These are phyloP conservation scores for Fomes fomentarius DNA, from an alignment of 1,284 basidiomycete genomes.

Conservation along the genomic window DNA sequence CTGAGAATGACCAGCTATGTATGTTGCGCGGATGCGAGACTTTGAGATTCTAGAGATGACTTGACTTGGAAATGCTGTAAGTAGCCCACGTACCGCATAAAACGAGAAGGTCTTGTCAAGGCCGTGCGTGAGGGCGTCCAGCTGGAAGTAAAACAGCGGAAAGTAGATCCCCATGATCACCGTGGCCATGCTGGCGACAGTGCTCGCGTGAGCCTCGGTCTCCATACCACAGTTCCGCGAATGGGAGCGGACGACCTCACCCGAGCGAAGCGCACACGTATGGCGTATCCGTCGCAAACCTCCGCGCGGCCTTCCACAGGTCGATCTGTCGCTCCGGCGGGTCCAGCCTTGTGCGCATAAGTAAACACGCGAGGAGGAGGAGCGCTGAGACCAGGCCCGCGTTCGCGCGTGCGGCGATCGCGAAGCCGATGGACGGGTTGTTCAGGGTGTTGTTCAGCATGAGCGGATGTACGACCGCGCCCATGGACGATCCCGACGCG, in stretches of 20 bases:
- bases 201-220: background rate
- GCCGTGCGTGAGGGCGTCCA: constrained; percentile 22
- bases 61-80: no score
- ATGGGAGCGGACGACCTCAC: no score
- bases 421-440: constrained; percentile 41
- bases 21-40: no score
- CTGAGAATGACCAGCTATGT: constrained; percentile 17
- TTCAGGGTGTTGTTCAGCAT: constrained; percentile 51
- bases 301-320: constrained; percentile 7
- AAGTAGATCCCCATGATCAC: constrained; percentile 19
- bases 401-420: constrained; percentile 33
- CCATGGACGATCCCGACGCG: constrained; percentile 35
- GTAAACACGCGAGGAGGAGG: constrained; percentile 17
- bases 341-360: constrained; percentile 20
- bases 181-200: constrained; percentile 4
- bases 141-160: constrained; percentile 24
- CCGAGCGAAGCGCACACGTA: constrained; percentile 16
- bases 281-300: constrained; percentile 8
- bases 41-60: no score
- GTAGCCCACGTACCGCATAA: constrained; percentile 9
- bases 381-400: constrained; percentile 16
- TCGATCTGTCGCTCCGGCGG: background rate
- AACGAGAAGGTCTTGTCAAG: constrained; percentile 22
- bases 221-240: no score
- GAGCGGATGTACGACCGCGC: constrained; percentile 50